These are phyloP conservation scores for Albophoma yamanashiensis DNA, from an alignment of 2,329 filamentous ascomycete genomes.

Conservation along the genomic window DNA sequence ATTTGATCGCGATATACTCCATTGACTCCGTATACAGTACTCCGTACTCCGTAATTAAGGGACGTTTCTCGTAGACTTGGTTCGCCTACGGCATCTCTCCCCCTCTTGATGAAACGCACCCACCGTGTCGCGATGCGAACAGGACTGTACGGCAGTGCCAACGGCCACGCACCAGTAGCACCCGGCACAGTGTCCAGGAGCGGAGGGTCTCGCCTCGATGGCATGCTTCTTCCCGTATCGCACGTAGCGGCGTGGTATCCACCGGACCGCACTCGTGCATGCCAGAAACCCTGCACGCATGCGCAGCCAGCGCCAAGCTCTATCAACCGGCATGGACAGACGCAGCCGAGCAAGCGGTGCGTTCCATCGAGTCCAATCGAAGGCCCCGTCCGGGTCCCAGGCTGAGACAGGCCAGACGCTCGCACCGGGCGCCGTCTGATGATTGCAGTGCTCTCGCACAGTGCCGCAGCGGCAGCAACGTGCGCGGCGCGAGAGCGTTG, in stretches of 20 bases:
- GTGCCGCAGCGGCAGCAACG: background rate
- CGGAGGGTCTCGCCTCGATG: background rate
- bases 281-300: background rate
- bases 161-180: background rate
- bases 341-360: background rate
- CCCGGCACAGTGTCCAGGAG: background rate
- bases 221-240: background rate
- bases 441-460: background rate
- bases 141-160: background rate
- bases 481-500: background rate
- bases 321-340: constrained; percentile 1
- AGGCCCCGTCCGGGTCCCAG: background rate
- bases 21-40: too few species aligned
- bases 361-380: constrained; percentile 2
- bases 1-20: too few species aligned
- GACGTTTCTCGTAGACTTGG: too few species aligned
- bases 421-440: background rate
- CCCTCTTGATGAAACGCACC: constrained; percentile 1
- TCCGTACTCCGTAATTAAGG: too few species aligned
- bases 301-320: background rate
- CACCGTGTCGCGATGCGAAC: background rate
- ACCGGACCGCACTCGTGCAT: background rate
- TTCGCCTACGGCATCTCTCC: background rate
- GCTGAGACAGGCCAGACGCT: constrained; percentile 1
- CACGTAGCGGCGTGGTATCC: background rate